Conservation (phyloP, 768 basidiomycete genomes). For the Suillus bovinus region DNA sequence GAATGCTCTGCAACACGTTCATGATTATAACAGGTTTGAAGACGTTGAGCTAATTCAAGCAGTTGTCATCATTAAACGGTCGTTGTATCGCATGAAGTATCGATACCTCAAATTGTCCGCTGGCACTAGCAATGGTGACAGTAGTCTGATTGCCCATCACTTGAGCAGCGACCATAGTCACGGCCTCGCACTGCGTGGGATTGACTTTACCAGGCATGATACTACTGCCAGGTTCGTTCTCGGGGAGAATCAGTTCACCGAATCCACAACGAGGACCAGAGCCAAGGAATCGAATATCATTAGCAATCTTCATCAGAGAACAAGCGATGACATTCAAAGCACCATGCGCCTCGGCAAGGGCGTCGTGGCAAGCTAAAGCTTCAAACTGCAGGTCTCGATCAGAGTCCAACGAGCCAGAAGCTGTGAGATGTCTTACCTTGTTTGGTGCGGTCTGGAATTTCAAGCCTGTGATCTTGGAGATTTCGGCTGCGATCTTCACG, state of each 20-base stretch:
- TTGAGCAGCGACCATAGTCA: constrained; percentile 98
- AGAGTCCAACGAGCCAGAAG: neutral
- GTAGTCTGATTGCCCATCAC: constrained; percentile 97
- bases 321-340: constrained; percentile 96
- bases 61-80: constrained; percentile 12
- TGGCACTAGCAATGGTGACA: constrained; percentile 89
- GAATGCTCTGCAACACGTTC: constrained; percentile 95
- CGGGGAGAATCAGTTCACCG: constrained; percentile 91
- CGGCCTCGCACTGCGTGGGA: constrained; percentile 97
- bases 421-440: constrained; percentile 59
- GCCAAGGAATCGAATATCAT: constrained; percentile 96
- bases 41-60: constrained; percentile 82
- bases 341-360: constrained; percentile 97
- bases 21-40: constrained; percentile 99
- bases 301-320: constrained; percentile 99
- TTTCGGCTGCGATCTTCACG: constrained; percentile 88
- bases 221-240: constrained; percentile 98
- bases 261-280: constrained; percentile 98
- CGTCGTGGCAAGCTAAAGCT: constrained; percentile 95
- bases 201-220: constrained; percentile 99
- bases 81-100: constrained; percentile 7
- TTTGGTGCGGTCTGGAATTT: constrained; percentile 97
- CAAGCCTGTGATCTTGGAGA: constrained; percentile 88
- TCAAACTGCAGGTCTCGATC: constrained; percentile 67
- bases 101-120: constrained; percentile 92